Base-by-base conservation (phyloP, 805 yeast species). In the Saccharomyces paradoxus region DNA sequence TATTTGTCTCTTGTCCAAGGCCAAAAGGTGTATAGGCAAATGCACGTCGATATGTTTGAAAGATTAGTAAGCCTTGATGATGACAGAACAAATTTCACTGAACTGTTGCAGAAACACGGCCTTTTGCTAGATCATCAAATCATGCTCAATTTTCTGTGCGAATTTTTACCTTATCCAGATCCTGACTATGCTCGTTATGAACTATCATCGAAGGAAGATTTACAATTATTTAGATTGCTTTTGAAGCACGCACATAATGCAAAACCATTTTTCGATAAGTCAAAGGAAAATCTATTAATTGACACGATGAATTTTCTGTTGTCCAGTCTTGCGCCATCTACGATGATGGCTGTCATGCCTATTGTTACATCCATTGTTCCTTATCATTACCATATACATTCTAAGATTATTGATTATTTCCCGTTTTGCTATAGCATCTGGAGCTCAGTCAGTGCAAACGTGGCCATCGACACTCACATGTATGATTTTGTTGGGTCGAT, bases 341-440 rank as follows among this genome's bases (percentile, higher is more conserved):
- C 85, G 17, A 78, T 82, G 28, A 69, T 80, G 0, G 56, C 77
- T 5, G 76, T 81, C 0, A 67, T 85, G 50, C 76, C 82, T 12
- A 75, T 82, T 14, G 71, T 86, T 64, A 71, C 79, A 0, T 74
- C 81, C 2, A 61, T 81, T 49, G 68, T 85, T 17, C 94, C 94
- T 1, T 62, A 64, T 5, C 65, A 63, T 26, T 67, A 71, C 53
- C 60, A 58, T 12, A 59, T 69, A 1, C 64, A 66, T 4, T 56
- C 67, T 8, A 81, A 77, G 55, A 77, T 81, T 2, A 73, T 81
- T 29, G 78, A 82, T 57, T 82, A 84, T 59, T 65, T 88, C 29
- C 83, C 91, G 0, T 71, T 88, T 1, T 65, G 89, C 7, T 87
- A 88, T 60, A 82, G 87, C 56, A 70, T 87, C 48, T 89, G 96